Evolutionary conservation across 2,329 filamentous ascomycete species (phyloP).

Genomic region (Beauveria rudraprayagi): DNA sequence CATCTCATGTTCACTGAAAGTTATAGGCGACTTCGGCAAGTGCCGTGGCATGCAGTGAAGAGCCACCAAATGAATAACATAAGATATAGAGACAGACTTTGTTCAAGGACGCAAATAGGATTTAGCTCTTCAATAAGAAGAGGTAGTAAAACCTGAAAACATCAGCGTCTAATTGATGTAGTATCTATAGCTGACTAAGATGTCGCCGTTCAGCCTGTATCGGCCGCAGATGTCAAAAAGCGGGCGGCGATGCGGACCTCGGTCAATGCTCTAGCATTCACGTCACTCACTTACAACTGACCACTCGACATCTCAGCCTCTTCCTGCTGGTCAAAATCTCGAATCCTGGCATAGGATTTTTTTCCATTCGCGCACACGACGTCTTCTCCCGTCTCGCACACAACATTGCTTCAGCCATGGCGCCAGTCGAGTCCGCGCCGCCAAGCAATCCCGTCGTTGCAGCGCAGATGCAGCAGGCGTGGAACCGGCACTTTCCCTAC

Average conservation of each 20-base stretch:
- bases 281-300: neutral
- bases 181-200: neutral
- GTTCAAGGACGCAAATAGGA: too few species aligned
- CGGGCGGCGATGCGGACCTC: slow-evolving; percentile 2
- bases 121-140: too few species aligned
- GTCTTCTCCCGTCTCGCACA: neutral
- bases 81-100: too few species aligned
- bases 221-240: neutral
- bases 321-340: neutral
- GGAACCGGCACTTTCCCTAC: slow-evolving; percentile 27
- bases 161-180: neutral
- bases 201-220: neutral
- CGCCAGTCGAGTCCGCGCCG: neutral
- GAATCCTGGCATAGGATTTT: too few species aligned
- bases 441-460: neutral
- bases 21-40: too few species aligned
- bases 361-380: neutral
- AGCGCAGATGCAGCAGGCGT: slow-evolving; percentile 11
- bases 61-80: too few species aligned
- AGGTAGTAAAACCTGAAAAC: neutral
- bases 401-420: neutral
- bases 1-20: too few species aligned
- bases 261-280: neutral
- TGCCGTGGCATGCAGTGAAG: too few species aligned
- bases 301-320: neutral